Conservation (phyloP, 2,329 filamentous ascomycete genomes). For the Pyrenophora teres region DNA sequence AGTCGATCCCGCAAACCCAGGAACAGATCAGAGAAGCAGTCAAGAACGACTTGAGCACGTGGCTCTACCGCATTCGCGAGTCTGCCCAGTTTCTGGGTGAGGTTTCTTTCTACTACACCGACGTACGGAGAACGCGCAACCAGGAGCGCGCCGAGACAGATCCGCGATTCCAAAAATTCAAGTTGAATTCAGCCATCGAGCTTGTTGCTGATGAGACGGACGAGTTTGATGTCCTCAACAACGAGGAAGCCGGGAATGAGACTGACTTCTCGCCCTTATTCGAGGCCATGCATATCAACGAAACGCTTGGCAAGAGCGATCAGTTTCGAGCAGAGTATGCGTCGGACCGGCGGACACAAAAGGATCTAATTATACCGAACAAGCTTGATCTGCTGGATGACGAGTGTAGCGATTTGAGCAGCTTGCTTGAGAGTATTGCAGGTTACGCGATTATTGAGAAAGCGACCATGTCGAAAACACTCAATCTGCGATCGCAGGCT, state of each 20-base stretch:
- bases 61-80: constrained; percentile 92
- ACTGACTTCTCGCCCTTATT: constrained; percentile 95
- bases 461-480: constrained; percentile 84
- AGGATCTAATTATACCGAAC: constrained; percentile 81
- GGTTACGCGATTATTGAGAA: constrained; percentile 97
- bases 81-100: constrained; percentile 95
- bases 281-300: constrained; percentile 94
- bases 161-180: constrained; percentile 78
- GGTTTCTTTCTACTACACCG: constrained; percentile 94
- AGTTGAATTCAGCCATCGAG: constrained; percentile 93
- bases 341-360: constrained; percentile 87
- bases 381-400: constrained; percentile 79
- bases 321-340: constrained; percentile 91
- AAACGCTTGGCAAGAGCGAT: constrained; percentile 88
- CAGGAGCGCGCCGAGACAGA: constrained; percentile 80
- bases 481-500: constrained; percentile 75
- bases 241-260: constrained; percentile 78
- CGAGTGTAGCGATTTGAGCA: constrained; percentile 84
- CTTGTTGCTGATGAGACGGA: constrained; percentile 93
- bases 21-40: constrained; percentile 94
- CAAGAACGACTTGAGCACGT: constrained; percentile 95
- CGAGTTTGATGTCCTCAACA: constrained; percentile 93
- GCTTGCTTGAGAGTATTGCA: constrained; percentile 87
- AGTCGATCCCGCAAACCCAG: constrained; percentile 90
- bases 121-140: constrained; percentile 80